A percentile compares a stretch with the other conserved stretches of the same genome.
These are phyloP conservation scores for Talaromyces sp. DNA, from an alignment of 2,329 filamentous ascomycete species.

Conservation along the genomic window DNA sequence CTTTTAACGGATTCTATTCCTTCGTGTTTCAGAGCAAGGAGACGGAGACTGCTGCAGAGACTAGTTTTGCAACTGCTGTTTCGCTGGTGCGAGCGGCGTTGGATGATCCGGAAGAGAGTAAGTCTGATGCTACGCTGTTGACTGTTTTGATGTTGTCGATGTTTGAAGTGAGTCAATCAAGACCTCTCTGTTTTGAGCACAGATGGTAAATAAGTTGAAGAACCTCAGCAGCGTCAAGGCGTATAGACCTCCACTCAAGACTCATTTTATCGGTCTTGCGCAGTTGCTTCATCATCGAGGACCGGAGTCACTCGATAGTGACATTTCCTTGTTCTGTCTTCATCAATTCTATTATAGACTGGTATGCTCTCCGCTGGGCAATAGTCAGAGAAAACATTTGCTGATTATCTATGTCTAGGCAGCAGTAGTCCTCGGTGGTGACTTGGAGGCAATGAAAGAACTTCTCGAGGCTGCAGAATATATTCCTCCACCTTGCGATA, in stretches of 20 bases:
- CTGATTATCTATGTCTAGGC: background rate
- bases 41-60: background rate
- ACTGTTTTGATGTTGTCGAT: constrained; percentile 5
- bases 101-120: constrained; percentile 4
- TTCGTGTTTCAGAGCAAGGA: background rate
- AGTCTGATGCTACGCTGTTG: constrained; percentile 4
- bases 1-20: background rate
- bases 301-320: background rate
- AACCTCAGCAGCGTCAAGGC: constrained; percentile 1
- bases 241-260: background rate
- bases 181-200: too few species aligned
- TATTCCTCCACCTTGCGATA: background rate
- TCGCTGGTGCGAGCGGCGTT: constrained; percentile 1
- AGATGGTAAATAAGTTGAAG: background rate
- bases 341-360: constrained; percentile 3
- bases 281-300: constrained; percentile 4
- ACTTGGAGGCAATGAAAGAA: background rate
- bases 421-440: background rate
- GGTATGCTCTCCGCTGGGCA: background rate
- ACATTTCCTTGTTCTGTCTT: constrained; percentile 1
- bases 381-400: background rate
- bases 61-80: constrained; percentile 4
- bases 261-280: constrained; percentile 2
- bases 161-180: constrained; percentile 9
- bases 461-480: background rate